Percentiles rank a stretch among this genome's conserved stretches.
phyloP scores from a whole-genome alignment of 225 moss, liverwort and hornwort genomes.

The Bryoerythrophyllum caledonicum region DNA sequence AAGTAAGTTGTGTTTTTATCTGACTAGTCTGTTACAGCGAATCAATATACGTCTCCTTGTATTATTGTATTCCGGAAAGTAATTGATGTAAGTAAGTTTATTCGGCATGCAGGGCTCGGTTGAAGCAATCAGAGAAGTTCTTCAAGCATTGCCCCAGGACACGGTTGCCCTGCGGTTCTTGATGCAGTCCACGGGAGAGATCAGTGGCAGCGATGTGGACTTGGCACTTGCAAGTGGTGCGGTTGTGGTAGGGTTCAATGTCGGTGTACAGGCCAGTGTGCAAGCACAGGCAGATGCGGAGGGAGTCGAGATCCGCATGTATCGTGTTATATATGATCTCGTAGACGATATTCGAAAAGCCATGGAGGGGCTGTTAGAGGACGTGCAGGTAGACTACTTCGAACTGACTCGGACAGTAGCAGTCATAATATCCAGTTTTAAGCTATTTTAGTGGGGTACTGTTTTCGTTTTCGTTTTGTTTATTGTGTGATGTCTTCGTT shows the following conservation, averaged over 20 bases:
- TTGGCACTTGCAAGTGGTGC: slow-evolving; percentile 88
- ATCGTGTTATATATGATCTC: slow-evolving; percentile 86
- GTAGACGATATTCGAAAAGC: slow-evolving; percentile 92
- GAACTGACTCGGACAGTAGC: slow-evolving; percentile 1
- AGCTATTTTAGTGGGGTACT: background rate
- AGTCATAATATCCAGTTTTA: too few species aligned
- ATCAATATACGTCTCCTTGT: background rate
- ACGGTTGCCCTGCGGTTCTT: slow-evolving; percentile 92
- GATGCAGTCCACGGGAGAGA: slow-evolving; percentile 87
- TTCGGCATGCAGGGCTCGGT: slow-evolving; percentile 76
- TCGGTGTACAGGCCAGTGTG: slow-evolving; percentile 69
- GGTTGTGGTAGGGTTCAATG: slow-evolving; percentile 87
- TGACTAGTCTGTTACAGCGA: background rate
- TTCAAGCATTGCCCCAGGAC: slow-evolving; percentile 85
- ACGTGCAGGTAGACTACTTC: slow-evolving; percentile 63
- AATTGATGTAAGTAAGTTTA: slow-evolving; percentile 48
- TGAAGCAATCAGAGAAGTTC: slow-evolving; percentile 91
- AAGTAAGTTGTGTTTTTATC: background rate
- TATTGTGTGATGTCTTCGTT: slow-evolving; percentile 4
- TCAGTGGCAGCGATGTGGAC: slow-evolving; percentile 92
- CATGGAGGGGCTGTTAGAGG: slow-evolving; percentile 87
- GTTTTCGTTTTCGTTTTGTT: background rate
- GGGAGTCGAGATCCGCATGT: slow-evolving; percentile 83
- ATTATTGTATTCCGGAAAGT: slow-evolving; percentile 29
- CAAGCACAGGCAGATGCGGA: slow-evolving; percentile 80